These are phyloP conservation scores for Colletotrichum sp. DNA, from an alignment of 2,329 filamentous ascomycete genomes.

Conservation along the genomic window DNA sequence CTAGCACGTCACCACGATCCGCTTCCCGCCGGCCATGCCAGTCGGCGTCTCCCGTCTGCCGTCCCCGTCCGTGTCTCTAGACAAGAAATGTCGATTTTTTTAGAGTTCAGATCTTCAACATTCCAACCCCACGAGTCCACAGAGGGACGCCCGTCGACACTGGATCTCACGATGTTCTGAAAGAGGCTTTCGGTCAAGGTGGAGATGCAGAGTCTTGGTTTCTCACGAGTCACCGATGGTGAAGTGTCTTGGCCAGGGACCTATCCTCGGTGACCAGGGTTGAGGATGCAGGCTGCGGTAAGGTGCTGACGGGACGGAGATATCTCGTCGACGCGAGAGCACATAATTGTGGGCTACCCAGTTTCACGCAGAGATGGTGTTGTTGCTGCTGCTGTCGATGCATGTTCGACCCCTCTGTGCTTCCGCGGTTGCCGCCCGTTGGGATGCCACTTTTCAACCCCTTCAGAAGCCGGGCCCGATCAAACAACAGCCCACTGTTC, in stretches of 20 bases:
- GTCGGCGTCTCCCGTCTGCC: not conserved
- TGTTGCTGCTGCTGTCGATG: not conserved
- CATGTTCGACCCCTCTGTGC: not conserved
- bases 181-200: not conserved
- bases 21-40: not conserved
- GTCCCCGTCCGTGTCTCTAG: not conserved
- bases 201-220: not conserved
- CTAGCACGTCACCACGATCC: conserved; percentile 1
- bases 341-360: not conserved
- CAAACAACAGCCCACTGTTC: not conserved
- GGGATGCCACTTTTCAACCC: not conserved
- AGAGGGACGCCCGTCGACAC: not conserved
- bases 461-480: not conserved
- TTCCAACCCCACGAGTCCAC: not conserved
- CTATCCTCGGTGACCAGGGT: not conserved
- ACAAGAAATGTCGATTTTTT: not conserved
- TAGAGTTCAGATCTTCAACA: not conserved
- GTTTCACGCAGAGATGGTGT: not conserved
- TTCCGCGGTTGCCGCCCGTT: not conserved
- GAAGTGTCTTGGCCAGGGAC: not conserved
- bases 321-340: not conserved
- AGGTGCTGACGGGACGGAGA: not conserved
- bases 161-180: not conserved
- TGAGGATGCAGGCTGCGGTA: not conserved
- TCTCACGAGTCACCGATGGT: not conserved